Conservation (phyloP, 495 filamentous ascomycete genomes). For the Mytilinidion resinicola region DNA sequence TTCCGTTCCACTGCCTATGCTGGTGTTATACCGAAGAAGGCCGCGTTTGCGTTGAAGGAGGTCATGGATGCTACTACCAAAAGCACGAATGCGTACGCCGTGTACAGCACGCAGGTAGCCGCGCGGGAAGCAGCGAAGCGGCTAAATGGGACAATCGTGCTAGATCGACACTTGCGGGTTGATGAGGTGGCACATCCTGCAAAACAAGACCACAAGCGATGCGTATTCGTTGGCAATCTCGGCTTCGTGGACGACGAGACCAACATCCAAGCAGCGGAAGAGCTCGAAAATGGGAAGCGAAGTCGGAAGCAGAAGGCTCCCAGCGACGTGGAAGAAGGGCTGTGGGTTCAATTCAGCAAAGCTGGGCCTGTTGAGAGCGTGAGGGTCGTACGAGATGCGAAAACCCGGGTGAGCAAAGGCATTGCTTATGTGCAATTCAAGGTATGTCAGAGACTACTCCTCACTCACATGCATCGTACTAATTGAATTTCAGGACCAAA, state of each 20-base stretch:
- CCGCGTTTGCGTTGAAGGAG: slow-evolving; percentile 74
- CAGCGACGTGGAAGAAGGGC: slow-evolving; percentile 86
- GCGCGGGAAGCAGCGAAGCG: slow-evolving; percentile 67
- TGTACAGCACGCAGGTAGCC: slow-evolving; percentile 67
- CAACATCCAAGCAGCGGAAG: slow-evolving; percentile 46
- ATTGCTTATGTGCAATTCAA: slow-evolving; percentile 94
- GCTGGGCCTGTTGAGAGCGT: slow-evolving; percentile 87
- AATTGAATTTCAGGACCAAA: slow-evolving; percentile 54
- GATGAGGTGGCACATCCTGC: slow-evolving; percentile 86
- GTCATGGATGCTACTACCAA: slow-evolving; percentile 83
- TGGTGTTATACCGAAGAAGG: slow-evolving; percentile 77
- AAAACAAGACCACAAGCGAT: slow-evolving; percentile 72
- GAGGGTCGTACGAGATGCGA: slow-evolving; percentile 81
- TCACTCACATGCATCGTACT: slow-evolving; percentile 5
- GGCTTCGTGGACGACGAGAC: slow-evolving; percentile 88
- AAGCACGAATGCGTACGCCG: slow-evolving; percentile 89
- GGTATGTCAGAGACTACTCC: slow-evolving; percentile 30
- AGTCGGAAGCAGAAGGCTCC: slow-evolving; percentile 54
- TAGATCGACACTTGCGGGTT: slow-evolving; percentile 84
- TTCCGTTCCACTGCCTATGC: slow-evolving; percentile 89
- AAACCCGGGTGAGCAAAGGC: slow-evolving; percentile 90
- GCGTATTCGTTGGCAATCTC: slow-evolving; percentile 94
- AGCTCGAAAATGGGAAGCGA: slow-evolving; percentile 56
- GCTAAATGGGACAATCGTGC: slow-evolving; percentile 76
- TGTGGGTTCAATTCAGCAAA: slow-evolving; percentile 81